Percentiles rank a stretch among this genome's conserved stretches.
These are phyloP conservation scores for Solanum medicagineum DNA, from an alignment of 257 asterid species.

Conservation along the genomic window DNA sequence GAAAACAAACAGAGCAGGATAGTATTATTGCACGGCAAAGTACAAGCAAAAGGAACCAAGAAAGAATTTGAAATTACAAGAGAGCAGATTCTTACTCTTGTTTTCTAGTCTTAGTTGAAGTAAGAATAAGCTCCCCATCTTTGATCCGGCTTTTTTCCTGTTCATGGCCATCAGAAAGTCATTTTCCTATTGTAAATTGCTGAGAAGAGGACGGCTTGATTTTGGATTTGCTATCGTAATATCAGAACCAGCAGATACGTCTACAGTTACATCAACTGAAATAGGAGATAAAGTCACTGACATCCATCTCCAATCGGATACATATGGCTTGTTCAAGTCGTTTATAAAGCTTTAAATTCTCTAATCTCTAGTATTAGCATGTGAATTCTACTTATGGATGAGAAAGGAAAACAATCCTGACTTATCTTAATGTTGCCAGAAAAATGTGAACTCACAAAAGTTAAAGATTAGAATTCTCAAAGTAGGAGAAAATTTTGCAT, in stretches of 20 bases:
- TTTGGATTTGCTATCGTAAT: neutral
- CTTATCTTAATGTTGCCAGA: neutral
- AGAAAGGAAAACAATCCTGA: neutral
- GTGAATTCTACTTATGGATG: neutral
- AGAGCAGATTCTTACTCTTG: slow-evolving; percentile 1
- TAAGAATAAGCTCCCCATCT: slow-evolving; percentile 7
- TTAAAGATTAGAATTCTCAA: neutral
- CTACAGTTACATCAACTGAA: neutral
- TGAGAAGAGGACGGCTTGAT: neutral
- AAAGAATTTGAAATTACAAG: neutral
- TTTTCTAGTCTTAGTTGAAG: slow-evolving; percentile 7
- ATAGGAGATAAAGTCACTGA: neutral
- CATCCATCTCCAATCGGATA: neutral
- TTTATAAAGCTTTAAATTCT: neutral
- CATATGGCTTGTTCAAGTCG: neutral
- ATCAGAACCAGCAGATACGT: neutral
- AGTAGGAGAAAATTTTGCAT: neutral
- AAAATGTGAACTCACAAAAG: neutral
- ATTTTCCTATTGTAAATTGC: neutral
- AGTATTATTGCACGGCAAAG: neutral
- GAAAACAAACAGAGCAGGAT: neutral
- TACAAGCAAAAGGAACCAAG: neutral
- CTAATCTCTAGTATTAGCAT: neutral
- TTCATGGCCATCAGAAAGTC: neutral
- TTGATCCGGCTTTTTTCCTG: slow-evolving; percentile 5